Base-by-base conservation (phyloP, 2,329 filamentous ascomycete genomes). In the Ploettnerulaceae sp. region DNA sequence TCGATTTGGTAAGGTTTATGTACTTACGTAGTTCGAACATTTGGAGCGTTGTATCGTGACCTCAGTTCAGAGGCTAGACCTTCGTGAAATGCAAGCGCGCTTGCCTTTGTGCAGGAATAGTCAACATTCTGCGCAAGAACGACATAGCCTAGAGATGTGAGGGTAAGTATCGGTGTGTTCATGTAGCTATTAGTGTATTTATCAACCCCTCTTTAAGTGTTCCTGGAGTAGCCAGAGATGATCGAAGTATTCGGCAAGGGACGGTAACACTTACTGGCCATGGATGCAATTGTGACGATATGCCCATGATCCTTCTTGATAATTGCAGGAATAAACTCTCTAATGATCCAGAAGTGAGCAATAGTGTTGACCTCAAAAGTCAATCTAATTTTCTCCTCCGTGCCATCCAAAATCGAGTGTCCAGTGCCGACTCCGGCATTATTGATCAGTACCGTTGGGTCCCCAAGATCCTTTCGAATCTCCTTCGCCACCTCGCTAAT, bases 341-440 rank as follows among this genome's bases (percentile, higher is more conserved):
- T 75, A 3, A 74, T 67, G 14, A 79, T 72, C 70, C 75, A 79
- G 68, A 78, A 86, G 66, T 84, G 82, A 2, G 80, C 71, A 35
- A 88, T 64, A 0, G 79, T 70, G 66, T 89, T 89, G 56, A 89
- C 80, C 50, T 81, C 79, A 63, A 87, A 86, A 35, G 80, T 83
- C 56, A 79, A 75, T 33, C 76, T 75, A 50, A 84, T 72, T 53
- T 79, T 73, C 7, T 66, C 67, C 43, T 81, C 76, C 3, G 71
- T 71, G 18, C 71, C 64, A 21, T 74, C 71, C 25, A 88, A 69
- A 50, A 89, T 73, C 3, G 74, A 73, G 51, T 75, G 74, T 50
- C 77, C 77, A 47, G 71, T 71, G 21, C 71, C 76, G 26, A 83
- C 71, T 51, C 82, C 82, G 6, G 83, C 83, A 61, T 86, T 86